Base-by-base conservation (phyloP, 1,284 basidiomycete species). In the Cryptococcus sp. region DNA sequence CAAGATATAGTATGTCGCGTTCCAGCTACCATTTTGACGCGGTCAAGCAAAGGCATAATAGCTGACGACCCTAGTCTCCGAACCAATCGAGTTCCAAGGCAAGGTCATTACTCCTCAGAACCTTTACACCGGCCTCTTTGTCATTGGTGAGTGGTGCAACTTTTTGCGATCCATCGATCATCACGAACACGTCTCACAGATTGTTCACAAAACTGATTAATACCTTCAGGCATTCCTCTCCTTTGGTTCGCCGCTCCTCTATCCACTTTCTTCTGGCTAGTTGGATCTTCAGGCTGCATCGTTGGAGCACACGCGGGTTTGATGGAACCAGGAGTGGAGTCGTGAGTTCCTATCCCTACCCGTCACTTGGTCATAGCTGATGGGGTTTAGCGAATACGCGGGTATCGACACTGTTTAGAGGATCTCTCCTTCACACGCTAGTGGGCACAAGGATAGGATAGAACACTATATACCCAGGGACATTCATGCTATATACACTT, bases 1-100 rank as follows among this genome's bases (percentile, higher is more conserved):
- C 92, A 79, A 86, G 82, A 69, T 97, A 89, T 65, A 91, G 90
- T 93, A 61, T 79, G 35, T 14, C 30, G 31, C 46, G n/a, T 2
- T 46, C 50, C 46, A 30, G 32, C 53, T 35, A 45, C 52, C 46
- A 43, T 36, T 37, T 37, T 36, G 48, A 55, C 14, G 13, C 47
- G 23, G 30, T 23, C 11, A 46, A n/a, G 33, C 32, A 38, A 56
- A 32, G 45, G 30, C 47, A 30, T 32, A 32, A 30, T 32, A 33
- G 42, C 59, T 62, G 47, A 64, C 50, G 15, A 0, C 47, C 43
- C 37, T 54, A 72, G 68, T 70, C 23, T 60, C 72, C 43, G 76
- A 76, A 57, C 76, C 75, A 5, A 64, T 79, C 66, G 78, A 81
- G 62, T 71, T 81, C 37, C 75, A 74, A 32, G 76, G 76, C 46